Conservation (phyloP, 2,329 filamentous ascomycete species). For the Ascocoryne sarcoides region DNA sequence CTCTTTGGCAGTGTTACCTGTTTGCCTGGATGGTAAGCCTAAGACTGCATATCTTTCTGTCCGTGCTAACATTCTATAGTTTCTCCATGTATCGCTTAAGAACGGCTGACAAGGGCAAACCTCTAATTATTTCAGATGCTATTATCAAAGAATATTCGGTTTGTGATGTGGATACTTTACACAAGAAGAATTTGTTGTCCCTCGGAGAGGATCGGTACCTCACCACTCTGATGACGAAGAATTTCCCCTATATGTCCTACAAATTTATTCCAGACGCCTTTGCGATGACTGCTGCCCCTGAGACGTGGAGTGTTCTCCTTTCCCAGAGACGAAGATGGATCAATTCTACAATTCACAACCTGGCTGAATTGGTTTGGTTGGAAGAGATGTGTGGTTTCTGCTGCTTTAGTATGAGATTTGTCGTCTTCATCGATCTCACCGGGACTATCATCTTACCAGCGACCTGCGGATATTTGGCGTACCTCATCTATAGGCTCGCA, state of each 20-base stretch:
- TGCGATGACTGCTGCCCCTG: constrained; percentile 86
- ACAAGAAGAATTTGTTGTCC: constrained; percentile 86
- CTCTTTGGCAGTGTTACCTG: constrained; percentile 97
- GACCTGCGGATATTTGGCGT: constrained; percentile 77
- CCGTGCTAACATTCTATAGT: constrained; percentile 50
- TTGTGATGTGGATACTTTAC: constrained; percentile 84
- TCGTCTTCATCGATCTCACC: constrained; percentile 89
- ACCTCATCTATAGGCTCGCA: constrained; percentile 74
- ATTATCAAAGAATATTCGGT: constrained; percentile 84
- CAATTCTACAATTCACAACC: constrained; percentile 96
- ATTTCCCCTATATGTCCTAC: constrained; percentile 92
- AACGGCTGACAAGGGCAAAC: constrained; percentile 88
- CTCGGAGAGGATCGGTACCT: constrained; percentile 96
- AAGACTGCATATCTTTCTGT: no score
- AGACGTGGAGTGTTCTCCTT: constrained; percentile 85
- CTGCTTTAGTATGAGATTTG: constrained; percentile 95
- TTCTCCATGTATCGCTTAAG: constrained; percentile 98
- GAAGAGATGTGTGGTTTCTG: constrained; percentile 98
- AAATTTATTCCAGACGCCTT: constrained; percentile 94
- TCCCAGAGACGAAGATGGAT: constrained; percentile 99
- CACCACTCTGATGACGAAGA: constrained; percentile 95
- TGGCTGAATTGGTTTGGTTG: constrained; percentile 81
- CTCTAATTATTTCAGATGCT: constrained; percentile 83
- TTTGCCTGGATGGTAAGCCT: constrained; percentile 91
- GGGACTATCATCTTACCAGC: constrained; percentile 89